Conservation (phyloP, 768 basidiomycete species). For the Mycena olivaceomarginata region DNA sequence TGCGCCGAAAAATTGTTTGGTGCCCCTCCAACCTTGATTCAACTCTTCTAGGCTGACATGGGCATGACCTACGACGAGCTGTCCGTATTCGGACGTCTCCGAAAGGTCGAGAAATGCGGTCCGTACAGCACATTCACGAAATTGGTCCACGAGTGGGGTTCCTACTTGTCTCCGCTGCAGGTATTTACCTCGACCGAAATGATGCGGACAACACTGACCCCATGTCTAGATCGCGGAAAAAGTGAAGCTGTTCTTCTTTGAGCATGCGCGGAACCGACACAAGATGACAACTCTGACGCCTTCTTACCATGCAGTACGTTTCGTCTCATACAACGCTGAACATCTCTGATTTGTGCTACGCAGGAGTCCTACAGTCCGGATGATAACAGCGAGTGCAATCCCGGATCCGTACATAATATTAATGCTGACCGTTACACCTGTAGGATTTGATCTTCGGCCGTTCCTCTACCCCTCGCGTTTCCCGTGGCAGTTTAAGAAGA, state of each 20-base stretch:
- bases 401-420: neutral
- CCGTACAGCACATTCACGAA: constrained; percentile 99
- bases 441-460: constrained; percentile 96
- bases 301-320: constrained; percentile 89
- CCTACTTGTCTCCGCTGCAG: constrained; percentile 87
- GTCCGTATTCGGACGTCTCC: constrained; percentile 92
- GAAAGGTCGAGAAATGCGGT: constrained; percentile 98
- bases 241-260: constrained; percentile 98
- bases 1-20: constrained; percentile 51
- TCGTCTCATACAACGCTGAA: neutral
- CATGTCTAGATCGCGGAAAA: constrained; percentile 90
- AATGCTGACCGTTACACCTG: neutral
- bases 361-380: constrained; percentile 98
- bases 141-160: constrained; percentile 95
- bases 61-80: constrained; percentile 99
- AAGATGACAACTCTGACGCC: constrained; percentile 99
- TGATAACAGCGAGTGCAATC: constrained; percentile 85
- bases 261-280: constrained; percentile 96
- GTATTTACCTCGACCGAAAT: constrained; percentile 60
- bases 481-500: constrained; percentile 97
- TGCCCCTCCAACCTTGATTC: constrained; percentile 25
- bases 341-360: constrained; percentile 23
- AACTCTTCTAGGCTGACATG: constrained; percentile 87
- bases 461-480: constrained; percentile 97
- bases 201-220: constrained; percentile 19